Conservation (phyloP, 164 flowering plant species). For the Dillenia suffruticosa region DNA sequence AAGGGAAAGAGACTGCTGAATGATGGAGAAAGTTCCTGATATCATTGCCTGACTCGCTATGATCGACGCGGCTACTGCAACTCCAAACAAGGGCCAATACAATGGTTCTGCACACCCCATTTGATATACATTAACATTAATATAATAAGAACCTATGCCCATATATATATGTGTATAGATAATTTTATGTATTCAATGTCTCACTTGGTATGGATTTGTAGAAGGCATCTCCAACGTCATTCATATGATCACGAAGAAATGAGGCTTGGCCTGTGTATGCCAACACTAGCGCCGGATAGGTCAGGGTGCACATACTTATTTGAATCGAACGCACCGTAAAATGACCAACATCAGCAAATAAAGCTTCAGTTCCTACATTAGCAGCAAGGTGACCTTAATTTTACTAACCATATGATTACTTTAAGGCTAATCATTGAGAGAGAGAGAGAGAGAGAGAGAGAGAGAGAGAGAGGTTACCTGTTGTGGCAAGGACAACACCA, state of each 20-base stretch:
- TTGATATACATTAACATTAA: background rate
- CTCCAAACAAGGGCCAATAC: conserved; percentile 21
- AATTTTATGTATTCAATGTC: background rate
- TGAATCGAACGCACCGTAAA: conserved; percentile 24
- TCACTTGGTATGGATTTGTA: conserved; percentile 23
- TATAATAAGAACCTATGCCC: background rate
- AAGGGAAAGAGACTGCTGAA: conserved; percentile 17
- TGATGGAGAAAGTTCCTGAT: conserved; percentile 19
- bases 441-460: background rate
- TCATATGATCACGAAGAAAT: conserved; percentile 13
- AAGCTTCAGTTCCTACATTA: conserved; percentile 24
- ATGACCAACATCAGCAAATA: conserved; percentile 24
- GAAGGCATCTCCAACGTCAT: conserved; percentile 18
- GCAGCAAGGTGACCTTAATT: background rate
- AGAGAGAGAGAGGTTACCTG: conserved; percentile 13
- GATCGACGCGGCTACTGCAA: conserved; percentile 16
- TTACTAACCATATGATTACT: background rate
- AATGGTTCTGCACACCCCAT: conserved; percentile 10
- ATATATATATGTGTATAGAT: too few species aligned
- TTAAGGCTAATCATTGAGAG: background rate
- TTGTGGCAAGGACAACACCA: conserved; percentile 24
- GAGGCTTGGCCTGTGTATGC: conserved; percentile 17
- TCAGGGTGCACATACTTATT: conserved; percentile 19
- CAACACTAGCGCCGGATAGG: conserved; percentile 17
- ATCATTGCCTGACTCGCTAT: conserved; percentile 26